Conservation (phyloP, 2,329 filamentous ascomycete species). For the Ceratocystis lukuohia region DNA sequence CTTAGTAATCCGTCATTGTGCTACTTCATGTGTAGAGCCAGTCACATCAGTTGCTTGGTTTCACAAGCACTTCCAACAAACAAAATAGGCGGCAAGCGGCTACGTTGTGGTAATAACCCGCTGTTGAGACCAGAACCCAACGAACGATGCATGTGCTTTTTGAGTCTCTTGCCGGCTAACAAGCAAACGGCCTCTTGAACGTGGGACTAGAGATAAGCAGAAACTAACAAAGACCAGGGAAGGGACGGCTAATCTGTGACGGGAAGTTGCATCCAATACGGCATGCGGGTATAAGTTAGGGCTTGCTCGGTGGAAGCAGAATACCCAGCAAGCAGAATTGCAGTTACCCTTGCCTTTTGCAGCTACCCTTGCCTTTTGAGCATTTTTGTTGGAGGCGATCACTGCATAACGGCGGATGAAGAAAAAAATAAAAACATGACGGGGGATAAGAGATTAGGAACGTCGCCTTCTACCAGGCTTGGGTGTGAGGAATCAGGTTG, state of each 20-base stretch:
- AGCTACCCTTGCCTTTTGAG: no score
- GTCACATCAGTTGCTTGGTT: not conserved
- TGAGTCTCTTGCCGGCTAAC: not conserved
- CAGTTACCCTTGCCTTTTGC: no score
- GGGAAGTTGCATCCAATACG: not conserved
- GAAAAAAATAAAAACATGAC: no score
- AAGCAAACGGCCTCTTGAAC: not conserved
- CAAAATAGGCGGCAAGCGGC: not conserved
- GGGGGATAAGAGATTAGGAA: no score
- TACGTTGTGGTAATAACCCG: not conserved
- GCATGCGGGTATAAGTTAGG: not conserved
- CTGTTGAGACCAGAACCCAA: not conserved
- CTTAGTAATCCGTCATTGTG: not conserved
- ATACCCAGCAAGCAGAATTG: no score
- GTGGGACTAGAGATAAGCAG: not conserved
- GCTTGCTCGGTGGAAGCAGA: no score
- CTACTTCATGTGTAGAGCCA: not conserved
- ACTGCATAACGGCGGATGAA: no score
- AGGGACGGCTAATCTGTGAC: not conserved
- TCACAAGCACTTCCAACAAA: not conserved
- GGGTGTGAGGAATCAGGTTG: no score
- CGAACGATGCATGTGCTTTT: not conserved
- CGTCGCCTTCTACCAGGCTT: no score
- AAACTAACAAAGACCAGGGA: not conserved
- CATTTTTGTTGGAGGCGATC: no score